Base-by-base conservation (phyloP, 371 early-diverging fungal species). In the Lichtheimia hyalospora region DNA sequence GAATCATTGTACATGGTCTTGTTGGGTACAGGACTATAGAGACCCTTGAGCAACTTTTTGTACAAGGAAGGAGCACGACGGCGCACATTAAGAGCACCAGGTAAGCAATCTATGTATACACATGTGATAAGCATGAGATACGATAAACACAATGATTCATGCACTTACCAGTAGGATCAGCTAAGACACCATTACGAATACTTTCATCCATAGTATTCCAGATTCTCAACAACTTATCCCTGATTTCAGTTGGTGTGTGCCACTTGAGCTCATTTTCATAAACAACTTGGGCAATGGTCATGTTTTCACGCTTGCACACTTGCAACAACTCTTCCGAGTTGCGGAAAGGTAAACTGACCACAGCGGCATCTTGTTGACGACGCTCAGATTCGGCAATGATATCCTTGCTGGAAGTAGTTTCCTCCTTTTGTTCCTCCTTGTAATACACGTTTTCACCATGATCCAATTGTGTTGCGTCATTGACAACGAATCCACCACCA, bases 401-500 rank as follows among this genome's bases (percentile, higher is more conserved):
- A 13, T 53, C 57, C 16, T 58, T 49, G 34, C 34, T 34, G 4
- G 46, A n/a, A 18, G n/a, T 21, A 10, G 18, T 8, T 39, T 51
- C 54, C 25, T 67, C 58, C 25, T 66, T 64, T 5, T 62, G 59
- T 52, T 77, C 74, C 52, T 82, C 77, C 68, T 90, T 91, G 71
- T 89, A 95, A 62, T 85, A 95, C 4, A 91, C 89, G 66, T 95
- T 95, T 66, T 92, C 93, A 65, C 92, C 94, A 63, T 92, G 92
- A 34, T 86, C 87, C 8, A 92, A 64, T 58, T 91, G 89, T 1
- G 95, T 94, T 49, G 85, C 79, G 20, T 92, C 95, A 68, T 94
- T 94, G 28, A 97, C 93, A 15, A 97, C 96, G 74, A 97, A 97
- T 2, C 97, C 97, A 51, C 96, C 96, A 25, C 96, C 96, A 68